These are phyloP conservation scores for Lablab purpureus DNA, from an alignment of 306 rosid genomes.

Conservation along the genomic window DNA sequence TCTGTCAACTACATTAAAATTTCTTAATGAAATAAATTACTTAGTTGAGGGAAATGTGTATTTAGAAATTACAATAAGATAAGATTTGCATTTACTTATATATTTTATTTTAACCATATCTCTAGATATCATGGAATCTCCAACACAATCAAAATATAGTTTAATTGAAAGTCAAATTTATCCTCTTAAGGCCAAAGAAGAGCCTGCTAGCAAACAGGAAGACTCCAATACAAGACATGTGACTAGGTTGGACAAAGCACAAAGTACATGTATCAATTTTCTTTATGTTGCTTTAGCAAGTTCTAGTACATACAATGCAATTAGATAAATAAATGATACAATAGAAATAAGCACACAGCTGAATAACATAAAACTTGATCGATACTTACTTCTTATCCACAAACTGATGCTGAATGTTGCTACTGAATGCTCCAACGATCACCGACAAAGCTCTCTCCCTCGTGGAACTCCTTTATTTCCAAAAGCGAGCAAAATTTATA, in stretches of 20 bases:
- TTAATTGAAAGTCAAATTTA: neutral
- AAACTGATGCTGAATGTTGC: slow-evolving; percentile 75
- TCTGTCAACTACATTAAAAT: slow-evolving; percentile 3
- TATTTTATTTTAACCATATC: too few species aligned
- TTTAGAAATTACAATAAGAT: neutral
- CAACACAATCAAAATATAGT: neutral
- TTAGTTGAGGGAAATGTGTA: neutral
- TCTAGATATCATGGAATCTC: too few species aligned
- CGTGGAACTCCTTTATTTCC: slow-evolving; percentile 74
- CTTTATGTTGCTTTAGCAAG: neutral
- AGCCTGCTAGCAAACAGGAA: neutral
- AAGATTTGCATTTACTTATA: too few species aligned
- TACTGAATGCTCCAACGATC: slow-evolving; percentile 71
- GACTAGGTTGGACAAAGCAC: slow-evolving; percentile 16
- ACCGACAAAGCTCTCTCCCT: slow-evolving; percentile 78
- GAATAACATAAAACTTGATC: neutral
- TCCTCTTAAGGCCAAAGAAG: slow-evolving; percentile 4
- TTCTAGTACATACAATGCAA: neutral
- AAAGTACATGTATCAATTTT: neutral
- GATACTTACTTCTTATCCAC: slow-evolving; percentile 81
- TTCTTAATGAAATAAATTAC: neutral
- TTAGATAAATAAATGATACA: slow-evolving; percentile 3
- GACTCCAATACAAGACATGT: neutral
- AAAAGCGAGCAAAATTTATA: neutral
- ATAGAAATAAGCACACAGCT: neutral